Evolutionary conservation across 805 yeast species (phyloP), one percentile per base, ranked within the genome.

Genomic region (Priceomyces carsonii): DNA sequence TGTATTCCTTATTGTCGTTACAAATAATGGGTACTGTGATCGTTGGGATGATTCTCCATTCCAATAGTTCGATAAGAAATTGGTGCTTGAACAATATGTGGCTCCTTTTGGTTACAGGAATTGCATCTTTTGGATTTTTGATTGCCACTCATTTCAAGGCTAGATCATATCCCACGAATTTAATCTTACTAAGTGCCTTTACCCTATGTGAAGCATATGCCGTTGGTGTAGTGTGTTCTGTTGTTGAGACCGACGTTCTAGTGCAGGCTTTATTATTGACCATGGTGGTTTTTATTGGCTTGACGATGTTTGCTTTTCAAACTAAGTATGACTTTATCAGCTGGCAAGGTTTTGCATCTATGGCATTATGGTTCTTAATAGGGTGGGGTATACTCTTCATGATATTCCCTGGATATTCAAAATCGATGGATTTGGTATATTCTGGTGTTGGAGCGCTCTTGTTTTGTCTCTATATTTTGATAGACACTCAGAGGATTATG

Each of bases 401-500:
- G 66, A 83, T 88, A 59, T 74, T 87, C 54, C 50, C 47, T 8
- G 48, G 47, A 18, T 71, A 71, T 59, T 55, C 71, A 36, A 57
- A 73, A n/a, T 66, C 70, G n/a, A 59, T 76, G 30, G 89, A 85
- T 48, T 56, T 83, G 43, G 61, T 80, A 3, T 87, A 84, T 63
- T 77, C 89, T 20, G 77, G 79, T 42, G 54, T 82, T 28, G 95
- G 93, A 16, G 93, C 95, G 4, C 50, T 82, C 26, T 61, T 88
- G 2, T 88, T 88, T 60, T 69, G 82, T 9, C 76, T 79, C 4
- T 87, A 82, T 53, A 73, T 89, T 39, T 61, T 88, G 33, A 77
- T 86, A 29, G 96, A 88, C 57, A 88, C 95, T 14, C 95, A 88
- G 59, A 57, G 78, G 47, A 77, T 88, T 37, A 73, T 88, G 79